These are phyloP conservation scores for Corynespora cassiicola DNA, from an alignment of 2,329 filamentous ascomycete species.

Conservation along the genomic window DNA sequence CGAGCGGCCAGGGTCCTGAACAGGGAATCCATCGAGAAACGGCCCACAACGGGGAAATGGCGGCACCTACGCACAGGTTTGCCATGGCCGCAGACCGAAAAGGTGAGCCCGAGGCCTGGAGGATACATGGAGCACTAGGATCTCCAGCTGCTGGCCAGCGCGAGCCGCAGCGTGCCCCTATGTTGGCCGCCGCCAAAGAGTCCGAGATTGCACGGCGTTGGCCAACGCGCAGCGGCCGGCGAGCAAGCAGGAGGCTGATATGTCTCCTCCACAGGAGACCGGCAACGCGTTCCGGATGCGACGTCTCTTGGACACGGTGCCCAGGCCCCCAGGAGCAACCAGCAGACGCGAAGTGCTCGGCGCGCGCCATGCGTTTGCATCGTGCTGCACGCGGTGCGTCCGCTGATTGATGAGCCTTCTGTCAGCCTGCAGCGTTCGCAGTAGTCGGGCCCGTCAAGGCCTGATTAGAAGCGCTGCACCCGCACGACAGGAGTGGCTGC, in stretches of 20 bases:
- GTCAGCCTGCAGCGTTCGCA: conserved; percentile 26
- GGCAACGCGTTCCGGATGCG: conserved; percentile 16
- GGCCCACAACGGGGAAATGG: too few relatives aligned
- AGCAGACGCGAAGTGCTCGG: conserved; percentile 5
- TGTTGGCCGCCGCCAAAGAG: too few relatives aligned
- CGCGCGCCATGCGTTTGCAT: conserved; percentile 13
- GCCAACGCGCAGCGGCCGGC: conserved; percentile 6
- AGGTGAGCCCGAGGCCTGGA: too few relatives aligned
- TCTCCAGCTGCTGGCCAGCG: too few relatives aligned
- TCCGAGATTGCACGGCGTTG: too few relatives aligned
- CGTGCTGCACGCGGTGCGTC: conserved; percentile 16
- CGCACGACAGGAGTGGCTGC: conserved; percentile 25
- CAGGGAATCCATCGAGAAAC: too few relatives aligned
- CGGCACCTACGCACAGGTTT: too few relatives aligned
- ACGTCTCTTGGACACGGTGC: conserved; percentile 2
- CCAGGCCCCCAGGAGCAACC: background rate
- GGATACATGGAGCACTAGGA: too few relatives aligned
- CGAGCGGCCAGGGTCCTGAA: too few relatives aligned
- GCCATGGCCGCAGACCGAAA: too few relatives aligned
- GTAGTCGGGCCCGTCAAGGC: conserved; percentile 5
- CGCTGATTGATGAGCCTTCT: conserved; percentile 13
- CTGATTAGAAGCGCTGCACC: conserved; percentile 33
- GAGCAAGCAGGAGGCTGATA: conserved; percentile 15
- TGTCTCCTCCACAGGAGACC: conserved; percentile 8
- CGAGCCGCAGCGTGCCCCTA: too few relatives aligned